A percentile compares a stretch with the other conserved stretches of the same genome.
These are phyloP conservation scores for Mucor lusitanicus DNA, from an alignment of 371 early-diverging fungal species.

Conservation along the genomic window DNA sequence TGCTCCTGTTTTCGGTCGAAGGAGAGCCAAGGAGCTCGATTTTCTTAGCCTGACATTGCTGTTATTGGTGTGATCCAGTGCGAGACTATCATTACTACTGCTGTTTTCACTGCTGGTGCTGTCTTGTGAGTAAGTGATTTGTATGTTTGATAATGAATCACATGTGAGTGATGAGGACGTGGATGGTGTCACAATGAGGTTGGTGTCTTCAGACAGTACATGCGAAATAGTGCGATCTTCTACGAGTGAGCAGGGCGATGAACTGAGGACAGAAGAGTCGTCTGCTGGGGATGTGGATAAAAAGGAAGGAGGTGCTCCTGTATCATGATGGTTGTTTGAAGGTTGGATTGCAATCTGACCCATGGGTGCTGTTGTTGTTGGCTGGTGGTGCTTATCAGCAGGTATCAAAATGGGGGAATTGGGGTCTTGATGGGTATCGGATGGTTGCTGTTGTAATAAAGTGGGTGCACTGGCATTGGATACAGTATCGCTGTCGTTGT, in stretches of 20 bases:
- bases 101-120: background rate
- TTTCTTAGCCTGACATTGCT: slow-evolving; percentile 10
- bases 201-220: slow-evolving; percentile 3
- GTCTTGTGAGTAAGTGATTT: slow-evolving; percentile 9
- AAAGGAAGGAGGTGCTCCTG: background rate
- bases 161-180: slow-evolving; percentile 6
- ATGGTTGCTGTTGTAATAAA: background rate
- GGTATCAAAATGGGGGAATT: slow-evolving; percentile 7
- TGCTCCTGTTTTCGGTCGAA: slow-evolving; percentile 24
- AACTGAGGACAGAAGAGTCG: slow-evolving; percentile 5
- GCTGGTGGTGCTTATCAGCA: background rate
- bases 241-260: slow-evolving; percentile 13
- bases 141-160: slow-evolving; percentile 12
- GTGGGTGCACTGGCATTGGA: background rate
- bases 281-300: slow-evolving; percentile 19
- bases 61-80: background rate
- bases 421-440: background rate
- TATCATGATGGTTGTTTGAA: background rate
- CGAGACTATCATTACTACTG: background rate
- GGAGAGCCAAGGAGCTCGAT: slow-evolving; percentile 21
- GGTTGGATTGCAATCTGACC: slow-evolving; percentile 4
- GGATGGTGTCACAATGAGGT: slow-evolving; percentile 1
- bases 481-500: background rate
- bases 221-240: slow-evolving; percentile 10
- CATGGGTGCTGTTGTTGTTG: background rate